Evolutionary conservation across 2,329 filamentous ascomycete genomes (phyloP), one percentile per base, ranked within the genome.

Genomic region (Incumbomyces lentus): DNA sequence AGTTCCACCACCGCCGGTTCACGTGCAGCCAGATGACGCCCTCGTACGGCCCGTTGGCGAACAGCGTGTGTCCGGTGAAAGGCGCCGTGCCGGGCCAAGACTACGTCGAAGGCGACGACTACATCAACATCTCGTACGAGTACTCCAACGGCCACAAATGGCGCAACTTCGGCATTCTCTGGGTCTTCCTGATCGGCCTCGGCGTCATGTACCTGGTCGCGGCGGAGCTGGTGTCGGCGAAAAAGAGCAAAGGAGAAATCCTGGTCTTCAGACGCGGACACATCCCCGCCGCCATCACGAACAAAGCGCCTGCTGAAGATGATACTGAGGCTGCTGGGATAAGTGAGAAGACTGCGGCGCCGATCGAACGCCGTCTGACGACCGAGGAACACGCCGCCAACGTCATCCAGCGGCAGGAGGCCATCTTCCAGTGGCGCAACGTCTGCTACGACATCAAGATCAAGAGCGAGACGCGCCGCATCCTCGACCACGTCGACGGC

Each of bases 401-500:
- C 17, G 61, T 59, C 34, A 80, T 81, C 44, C 75, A 79, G 57
- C 72, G 70, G 53, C 81, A 86, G 60, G 86, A 78, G 3, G 84
- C 84, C 17, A 78, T 89, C 50, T 93, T 93, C 71, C 84, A 87
- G 59, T 94, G 87, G 88, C 33, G 42, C 10, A 74, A 90, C 56
- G 82, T 94, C 1, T 88, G 82, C 67, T 95, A 86, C 57, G 81
- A 86, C 49, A 83, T 87, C 61, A 78, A 79, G 58, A 88, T 94
- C 67, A 93, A 93, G 70, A 72, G 72, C 12, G 79, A 90, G 57
- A 68, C 73, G 1, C 77, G 87, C 13, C 79, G 82, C 36, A 84
- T 95, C 58, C 70, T 95, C 49, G 82, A 95, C 57, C 72, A 92
- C 52, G 85, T 95, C 11, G 84, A 93, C 59, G 89, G 89, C 31